These are phyloP conservation scores for Narthecium ossifragum DNA, from an alignment of 106 monocot genomes.

Conservation along the genomic window DNA sequence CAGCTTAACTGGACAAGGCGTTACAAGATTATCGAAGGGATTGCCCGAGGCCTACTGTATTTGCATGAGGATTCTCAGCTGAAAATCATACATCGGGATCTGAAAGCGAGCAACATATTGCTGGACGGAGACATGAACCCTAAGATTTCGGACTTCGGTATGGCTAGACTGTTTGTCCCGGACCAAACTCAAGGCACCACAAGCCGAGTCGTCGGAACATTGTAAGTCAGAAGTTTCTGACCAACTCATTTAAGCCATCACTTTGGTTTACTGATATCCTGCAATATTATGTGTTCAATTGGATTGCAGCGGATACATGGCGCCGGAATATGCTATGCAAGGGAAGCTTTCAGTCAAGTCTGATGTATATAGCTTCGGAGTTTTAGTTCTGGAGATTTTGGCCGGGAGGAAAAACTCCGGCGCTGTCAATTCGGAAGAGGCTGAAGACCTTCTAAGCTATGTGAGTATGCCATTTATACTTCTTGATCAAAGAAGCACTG, in stretches of 20 bases:
- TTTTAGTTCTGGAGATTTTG: constrained; percentile 21
- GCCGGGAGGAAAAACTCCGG: constrained; percentile 20
- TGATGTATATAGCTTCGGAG: constrained; percentile 27
- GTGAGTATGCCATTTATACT: neutral
- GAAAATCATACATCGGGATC: constrained; percentile 3
- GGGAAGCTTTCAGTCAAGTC: constrained; percentile 22
- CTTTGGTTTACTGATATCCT: too few species aligned
- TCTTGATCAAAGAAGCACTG: neutral
- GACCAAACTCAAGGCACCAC: constrained; percentile 3
- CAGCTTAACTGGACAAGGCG: neutral
- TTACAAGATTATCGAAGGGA: neutral
- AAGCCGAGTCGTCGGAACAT: constrained; percentile 1
- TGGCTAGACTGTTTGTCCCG: neutral
- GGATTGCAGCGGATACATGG: constrained; percentile 28
- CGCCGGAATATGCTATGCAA: constrained; percentile 24
- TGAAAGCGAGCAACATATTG: constrained; percentile 1
- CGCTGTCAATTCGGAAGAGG: neutral
- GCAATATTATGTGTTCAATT: too few species aligned
- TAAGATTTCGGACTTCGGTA: constrained; percentile 7
- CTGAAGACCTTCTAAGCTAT: neutral
- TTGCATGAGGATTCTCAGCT: constrained; percentile 4
- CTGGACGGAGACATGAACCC: constrained; percentile 5
- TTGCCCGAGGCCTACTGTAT: neutral
- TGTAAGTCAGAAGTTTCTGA: constrained; percentile 5
- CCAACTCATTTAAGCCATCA: too few species aligned